Percentiles rank a stretch among this genome's conserved stretches.
Evolutionary conservation across 306 rosid species (phyloP).

Genomic region (Abrus pulchellus): DNA sequence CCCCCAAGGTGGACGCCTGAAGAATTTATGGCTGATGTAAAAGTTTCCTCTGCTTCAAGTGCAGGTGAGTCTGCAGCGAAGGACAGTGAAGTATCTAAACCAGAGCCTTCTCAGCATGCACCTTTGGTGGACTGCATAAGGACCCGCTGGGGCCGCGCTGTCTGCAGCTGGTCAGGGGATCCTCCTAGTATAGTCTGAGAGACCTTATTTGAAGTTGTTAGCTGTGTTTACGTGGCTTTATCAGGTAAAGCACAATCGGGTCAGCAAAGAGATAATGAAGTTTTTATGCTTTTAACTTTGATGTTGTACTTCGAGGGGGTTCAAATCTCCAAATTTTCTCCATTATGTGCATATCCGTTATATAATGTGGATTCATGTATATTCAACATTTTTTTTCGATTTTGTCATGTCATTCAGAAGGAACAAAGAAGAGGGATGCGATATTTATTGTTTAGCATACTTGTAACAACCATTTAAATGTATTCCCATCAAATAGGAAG

Average conservation of each 20-base stretch:
- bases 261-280: conserved; percentile 42
- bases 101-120: conserved; percentile 88
- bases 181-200: conserved; percentile 94
- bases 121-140: conserved; percentile 96
- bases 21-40: conserved; percentile 89
- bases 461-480: conserved; percentile 60
- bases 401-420: conserved; percentile 54
- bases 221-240: conserved; percentile 31
- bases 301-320: conserved; percentile 32
- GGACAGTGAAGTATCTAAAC: conserved; percentile 73
- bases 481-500: conserved; percentile 43
- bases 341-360: conserved; percentile 50
- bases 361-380: conserved; percentile 55
- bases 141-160: conserved; percentile 94
- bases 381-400: conserved; percentile 54
- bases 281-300: conserved; percentile 49
- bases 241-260: conserved; percentile 36
- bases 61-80: conserved; percentile 66
- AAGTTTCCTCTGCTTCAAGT: conserved; percentile 65
- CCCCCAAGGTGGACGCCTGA: conserved; percentile 99
- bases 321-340: conserved; percentile 45
- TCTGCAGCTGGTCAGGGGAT: conserved; percentile 91
- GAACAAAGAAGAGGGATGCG: conserved; percentile 44
- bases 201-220: conserved; percentile 5
- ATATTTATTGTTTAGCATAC: conserved; percentile 44